These are phyloP conservation scores for Wickerhamomyces bisporus DNA, from an alignment of 805 yeast species.

Conservation along the genomic window DNA sequence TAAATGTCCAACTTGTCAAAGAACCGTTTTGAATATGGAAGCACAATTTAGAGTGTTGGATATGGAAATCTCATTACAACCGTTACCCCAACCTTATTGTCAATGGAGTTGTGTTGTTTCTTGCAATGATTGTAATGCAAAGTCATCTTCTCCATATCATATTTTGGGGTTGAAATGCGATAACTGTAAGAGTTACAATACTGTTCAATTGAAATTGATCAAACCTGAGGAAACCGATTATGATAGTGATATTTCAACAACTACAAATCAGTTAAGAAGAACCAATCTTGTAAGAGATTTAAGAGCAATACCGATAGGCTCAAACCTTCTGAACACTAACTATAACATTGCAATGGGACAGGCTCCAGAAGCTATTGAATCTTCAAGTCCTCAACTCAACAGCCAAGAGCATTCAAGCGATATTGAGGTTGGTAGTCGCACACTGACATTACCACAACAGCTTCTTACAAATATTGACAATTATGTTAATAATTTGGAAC, in stretches of 20 bases:
- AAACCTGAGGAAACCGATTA: conserved; percentile 55
- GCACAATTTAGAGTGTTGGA: conserved; percentile 84
- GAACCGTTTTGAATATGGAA: conserved; percentile 82
- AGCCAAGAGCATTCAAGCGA: not conserved
- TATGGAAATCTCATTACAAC: conserved; percentile 71
- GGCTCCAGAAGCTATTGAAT: not conserved
- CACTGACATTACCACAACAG: conserved; percentile 24
- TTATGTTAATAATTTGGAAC: conserved; percentile 20
- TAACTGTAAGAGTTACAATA: conserved; percentile 83
- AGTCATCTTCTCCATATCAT: conserved; percentile 70
- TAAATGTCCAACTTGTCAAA: conserved; percentile 87
- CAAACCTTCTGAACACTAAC: conserved; percentile 21
- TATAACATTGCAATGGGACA: conserved; percentile 16
- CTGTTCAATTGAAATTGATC: conserved; percentile 63
- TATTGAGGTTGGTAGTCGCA: conserved; percentile 2
- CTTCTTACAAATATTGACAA: conserved; percentile 24
- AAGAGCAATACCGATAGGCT: conserved; percentile 18
- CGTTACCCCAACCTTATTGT: conserved; percentile 74
- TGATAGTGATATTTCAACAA: conserved; percentile 21
- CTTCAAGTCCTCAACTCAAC: conserved; percentile 1
- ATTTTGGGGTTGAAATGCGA: conserved; percentile 83
- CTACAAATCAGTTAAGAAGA: conserved; percentile 15
- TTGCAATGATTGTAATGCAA: conserved; percentile 86
- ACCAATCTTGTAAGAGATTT: conserved; percentile 11
- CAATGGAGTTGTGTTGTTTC: conserved; percentile 70